These are phyloP conservation scores for Paramecium octaurelia DNA, from an alignment of 73 alveolate species.

Conservation along the genomic window DNA sequence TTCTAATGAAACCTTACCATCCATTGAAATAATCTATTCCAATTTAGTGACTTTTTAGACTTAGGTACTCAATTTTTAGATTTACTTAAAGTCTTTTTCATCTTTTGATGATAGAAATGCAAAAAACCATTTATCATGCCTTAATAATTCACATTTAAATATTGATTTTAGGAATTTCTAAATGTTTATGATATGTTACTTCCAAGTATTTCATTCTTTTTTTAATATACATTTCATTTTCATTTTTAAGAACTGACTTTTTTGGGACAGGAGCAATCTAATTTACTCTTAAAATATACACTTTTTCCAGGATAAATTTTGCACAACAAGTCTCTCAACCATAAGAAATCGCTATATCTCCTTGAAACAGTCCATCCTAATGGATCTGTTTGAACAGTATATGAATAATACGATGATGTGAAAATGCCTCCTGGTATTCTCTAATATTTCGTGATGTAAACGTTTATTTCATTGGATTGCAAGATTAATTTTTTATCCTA, in stretches of 20 bases:
- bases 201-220: slow-evolving; percentile 50
- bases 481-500: not conserved
- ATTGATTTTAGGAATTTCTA: slow-evolving; percentile 1
- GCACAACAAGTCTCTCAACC: slow-evolving; percentile 72
- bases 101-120: slow-evolving; percentile 30
- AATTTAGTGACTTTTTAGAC: not conserved
- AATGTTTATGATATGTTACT: not conserved
- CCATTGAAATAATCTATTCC: not conserved
- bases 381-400: slow-evolving; percentile 68
- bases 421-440: slow-evolving; percentile 51
- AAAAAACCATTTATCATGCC: slow-evolving; percentile 44
- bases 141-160: not conserved
- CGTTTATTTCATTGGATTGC: not conserved
- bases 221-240: not conserved
- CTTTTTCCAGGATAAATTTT: slow-evolving; percentile 69
- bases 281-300: not conserved
- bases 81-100: slow-evolving; percentile 23
- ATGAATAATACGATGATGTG: slow-evolving; percentile 10
- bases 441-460: not conserved
- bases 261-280: slow-evolving; percentile 60
- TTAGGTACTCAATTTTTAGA: not conserved
- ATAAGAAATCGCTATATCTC: slow-evolving; percentile 69
- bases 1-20: slow-evolving; percentile 3
- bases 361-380: slow-evolving; percentile 76
- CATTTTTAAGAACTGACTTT: slow-evolving; percentile 4